A percentile compares a stretch with the other conserved stretches of the same genome.
These are phyloP conservation scores for Aciculosporium take DNA, from an alignment of 2,329 filamentous ascomycete genomes.

Conservation along the genomic window DNA sequence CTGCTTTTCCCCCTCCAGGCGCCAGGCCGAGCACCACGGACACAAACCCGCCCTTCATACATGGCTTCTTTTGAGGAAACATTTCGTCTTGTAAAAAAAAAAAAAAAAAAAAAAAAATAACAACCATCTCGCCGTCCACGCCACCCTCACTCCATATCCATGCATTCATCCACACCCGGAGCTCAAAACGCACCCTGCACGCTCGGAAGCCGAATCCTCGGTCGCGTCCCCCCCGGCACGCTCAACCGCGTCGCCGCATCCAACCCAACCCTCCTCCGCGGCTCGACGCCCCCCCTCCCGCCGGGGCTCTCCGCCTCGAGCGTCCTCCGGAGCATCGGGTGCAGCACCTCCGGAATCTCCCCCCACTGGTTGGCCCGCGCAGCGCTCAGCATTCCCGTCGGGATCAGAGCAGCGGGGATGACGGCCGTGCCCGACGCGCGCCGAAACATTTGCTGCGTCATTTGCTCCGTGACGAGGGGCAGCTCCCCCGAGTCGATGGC, in stretches of 20 bases:
- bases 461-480: constrained; percentile 30
- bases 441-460: constrained; percentile 22
- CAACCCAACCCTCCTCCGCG: constrained; percentile 1
- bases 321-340: constrained; percentile 34
- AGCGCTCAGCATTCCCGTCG: constrained; percentile 36
- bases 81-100: no score
- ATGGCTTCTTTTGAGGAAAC: no score
- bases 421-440: constrained; percentile 12
- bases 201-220: constrained; percentile 6
- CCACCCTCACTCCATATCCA: no score
- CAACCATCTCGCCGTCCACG: no score
- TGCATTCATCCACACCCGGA: no score
- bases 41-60: no score
- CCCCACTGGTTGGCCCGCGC: constrained; percentile 44
- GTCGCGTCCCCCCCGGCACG: constrained; percentile 1
- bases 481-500: constrained; percentile 46
- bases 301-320: constrained; percentile 24
- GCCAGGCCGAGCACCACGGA: no score
- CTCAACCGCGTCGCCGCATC: background rate
- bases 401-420: constrained; percentile 27
- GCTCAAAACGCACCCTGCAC: constrained; percentile 4
- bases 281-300: background rate
- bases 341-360: constrained; percentile 42
- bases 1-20: no score
- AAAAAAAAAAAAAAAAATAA: no score